phyloP scores from a whole-genome alignment of 805 yeast species.

The Cyberlindnera galapagoensis region DNA sequence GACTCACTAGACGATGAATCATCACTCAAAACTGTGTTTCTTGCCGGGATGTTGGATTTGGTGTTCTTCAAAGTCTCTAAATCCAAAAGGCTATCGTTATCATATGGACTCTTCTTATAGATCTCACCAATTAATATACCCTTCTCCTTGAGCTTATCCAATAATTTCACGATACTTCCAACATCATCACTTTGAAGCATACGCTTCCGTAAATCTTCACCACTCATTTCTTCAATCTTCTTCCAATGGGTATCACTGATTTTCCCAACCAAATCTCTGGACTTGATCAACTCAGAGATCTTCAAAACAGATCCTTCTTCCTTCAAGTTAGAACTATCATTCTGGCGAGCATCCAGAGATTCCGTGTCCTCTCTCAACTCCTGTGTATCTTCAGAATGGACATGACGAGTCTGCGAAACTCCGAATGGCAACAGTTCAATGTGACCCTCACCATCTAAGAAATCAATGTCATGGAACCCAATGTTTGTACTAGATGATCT shows the following conservation, averaged over 20 bases:
- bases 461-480: slow-evolving; percentile 20
- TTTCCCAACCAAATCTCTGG: slow-evolving; percentile 11
- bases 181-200: slow-evolving; percentile 32
- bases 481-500: slow-evolving; percentile 16
- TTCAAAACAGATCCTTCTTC: slow-evolving; percentile 22
- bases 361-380: slow-evolving; percentile 4
- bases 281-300: slow-evolving; percentile 11
- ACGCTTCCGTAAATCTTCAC: slow-evolving; percentile 31
- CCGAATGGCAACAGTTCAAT: slow-evolving; percentile 33
- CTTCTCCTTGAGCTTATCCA: slow-evolving; percentile 32
- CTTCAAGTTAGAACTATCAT: slow-evolving; percentile 16
- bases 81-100: slow-evolving; percentile 4
- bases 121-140: slow-evolving; percentile 34
- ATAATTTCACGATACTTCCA: slow-evolving; percentile 30
- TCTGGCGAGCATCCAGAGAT: slow-evolving; percentile 2
- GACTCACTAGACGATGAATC: slow-evolving; percentile 5
- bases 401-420: slow-evolving; percentile 16
- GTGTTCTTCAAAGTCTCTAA: slow-evolving; percentile 19
- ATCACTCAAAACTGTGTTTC: slow-evolving; percentile 5
- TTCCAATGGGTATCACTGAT: slow-evolving; percentile 23
- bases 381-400: slow-evolving; percentile 22
- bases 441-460: slow-evolving; percentile 26
- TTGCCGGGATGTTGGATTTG: slow-evolving; percentile 6
- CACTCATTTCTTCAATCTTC: slow-evolving; percentile 23
- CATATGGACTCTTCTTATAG: slow-evolving; percentile 19